Percentiles rank a stretch among this genome's conserved stretches.
Conservation (phyloP, 2,329 filamentous ascomycete species). For the Sphaerostilbella broomeana region DNA sequence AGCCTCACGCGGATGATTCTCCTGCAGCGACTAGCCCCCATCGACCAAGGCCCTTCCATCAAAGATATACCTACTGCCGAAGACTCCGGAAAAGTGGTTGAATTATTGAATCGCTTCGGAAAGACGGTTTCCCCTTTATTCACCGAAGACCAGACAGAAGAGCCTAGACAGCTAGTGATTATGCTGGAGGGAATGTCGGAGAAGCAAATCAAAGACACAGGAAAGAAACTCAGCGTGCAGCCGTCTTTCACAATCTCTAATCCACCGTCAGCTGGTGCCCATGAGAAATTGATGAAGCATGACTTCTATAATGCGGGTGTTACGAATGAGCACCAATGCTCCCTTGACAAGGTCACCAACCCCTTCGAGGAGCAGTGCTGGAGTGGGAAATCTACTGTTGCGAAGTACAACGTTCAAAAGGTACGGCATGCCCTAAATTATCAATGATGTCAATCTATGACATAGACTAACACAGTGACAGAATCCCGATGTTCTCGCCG, state of each 20-base stretch:
- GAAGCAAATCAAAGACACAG: constrained; percentile 38
- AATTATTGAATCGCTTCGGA: constrained; percentile 55
- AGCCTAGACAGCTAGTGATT: constrained; percentile 51
- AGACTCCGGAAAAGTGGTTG: constrained; percentile 42
- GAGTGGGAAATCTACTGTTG: constrained; percentile 35
- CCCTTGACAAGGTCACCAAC: constrained; percentile 34
- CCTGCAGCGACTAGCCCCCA: constrained; percentile 47
- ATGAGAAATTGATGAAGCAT: constrained; percentile 35
- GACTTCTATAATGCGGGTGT: constrained; percentile 36
- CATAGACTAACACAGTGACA: constrained; percentile 17
- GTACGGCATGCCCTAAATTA: constrained; percentile 24
- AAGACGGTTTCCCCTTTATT: constrained; percentile 48
- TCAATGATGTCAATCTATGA: background rate
- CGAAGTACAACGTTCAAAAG: constrained; percentile 39
- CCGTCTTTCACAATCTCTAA: constrained; percentile 46
- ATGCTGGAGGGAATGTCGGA: constrained; percentile 50
- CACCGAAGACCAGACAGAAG: constrained; percentile 22
- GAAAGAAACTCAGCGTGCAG: constrained; percentile 28
- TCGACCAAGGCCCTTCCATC: constrained; percentile 41
- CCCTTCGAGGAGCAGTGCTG: constrained; percentile 40
- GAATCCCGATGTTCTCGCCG: constrained; percentile 36
- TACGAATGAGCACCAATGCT: constrained; percentile 31
- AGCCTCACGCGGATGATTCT: constrained; percentile 53
- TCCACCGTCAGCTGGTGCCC: constrained; percentile 37
- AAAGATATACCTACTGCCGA: constrained; percentile 38